These are phyloP conservation scores for Allomyces arbusculus DNA, from an alignment of 192 early-diverging fungal genomes.

Conservation along the genomic window DNA sequence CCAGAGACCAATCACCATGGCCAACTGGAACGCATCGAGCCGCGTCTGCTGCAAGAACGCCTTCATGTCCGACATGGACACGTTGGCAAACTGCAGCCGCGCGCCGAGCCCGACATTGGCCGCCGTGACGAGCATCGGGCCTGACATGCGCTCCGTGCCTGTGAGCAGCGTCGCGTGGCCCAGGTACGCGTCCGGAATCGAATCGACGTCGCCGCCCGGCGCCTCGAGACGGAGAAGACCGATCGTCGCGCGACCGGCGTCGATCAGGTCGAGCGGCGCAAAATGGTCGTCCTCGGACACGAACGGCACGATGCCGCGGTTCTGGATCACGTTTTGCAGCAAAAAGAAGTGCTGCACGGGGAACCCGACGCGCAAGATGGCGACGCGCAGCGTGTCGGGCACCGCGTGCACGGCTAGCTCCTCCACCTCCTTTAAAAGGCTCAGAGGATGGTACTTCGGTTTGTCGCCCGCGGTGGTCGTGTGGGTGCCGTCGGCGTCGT, in stretches of 20 bases:
- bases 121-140: not conserved
- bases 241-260: not conserved
- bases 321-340: not conserved
- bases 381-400: not conserved
- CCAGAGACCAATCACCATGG: not conserved
- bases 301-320: not conserved
- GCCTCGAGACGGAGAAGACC: not conserved
- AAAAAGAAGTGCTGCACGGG: not conserved
- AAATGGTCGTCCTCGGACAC: not conserved
- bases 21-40: not conserved
- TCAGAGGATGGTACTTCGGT: not conserved
- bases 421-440: not conserved
- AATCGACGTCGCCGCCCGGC: not conserved
- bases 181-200: too few species aligned
- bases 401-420: not conserved
- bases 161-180: not conserved
- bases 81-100: not conserved
- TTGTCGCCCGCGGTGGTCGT: not conserved
- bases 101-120: not conserved
- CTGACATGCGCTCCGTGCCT: not conserved
- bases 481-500: not conserved
- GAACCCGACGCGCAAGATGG: not conserved
- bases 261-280: not conserved
- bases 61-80: not conserved
- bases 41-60: not conserved